Conservation (phyloP, 1,284 basidiomycete genomes). For the Pseudozyma hubeiensis region DNA sequence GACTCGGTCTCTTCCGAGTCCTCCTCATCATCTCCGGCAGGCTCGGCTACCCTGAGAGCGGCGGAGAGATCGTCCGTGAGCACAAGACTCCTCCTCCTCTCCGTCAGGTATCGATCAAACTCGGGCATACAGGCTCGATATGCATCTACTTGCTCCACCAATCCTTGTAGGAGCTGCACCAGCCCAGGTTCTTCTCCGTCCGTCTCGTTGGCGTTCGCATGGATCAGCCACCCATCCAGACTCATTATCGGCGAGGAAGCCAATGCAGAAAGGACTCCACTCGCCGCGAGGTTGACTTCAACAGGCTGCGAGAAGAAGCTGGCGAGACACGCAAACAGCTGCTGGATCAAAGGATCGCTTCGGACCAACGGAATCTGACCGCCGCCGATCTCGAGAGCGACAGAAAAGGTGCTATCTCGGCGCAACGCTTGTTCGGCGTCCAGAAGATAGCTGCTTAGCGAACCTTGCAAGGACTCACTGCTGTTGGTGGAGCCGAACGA, state of each 20-base stretch:
- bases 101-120: slow-evolving; percentile 85
- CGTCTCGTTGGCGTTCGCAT: slow-evolving; percentile 74
- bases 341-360: slow-evolving; percentile 80
- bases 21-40: slow-evolving; percentile 1
- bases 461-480: slow-evolving; percentile 26
- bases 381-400: slow-evolving; percentile 21
- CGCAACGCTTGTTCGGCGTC: slow-evolving; percentile 77
- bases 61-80: slow-evolving; percentile 94
- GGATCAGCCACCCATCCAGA: slow-evolving; percentile 82
- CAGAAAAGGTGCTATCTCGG: slow-evolving; percentile 51
- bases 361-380: slow-evolving; percentile 74
- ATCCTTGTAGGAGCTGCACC: slow-evolving; percentile 38
- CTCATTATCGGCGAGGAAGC: slow-evolving; percentile 86
- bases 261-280: slow-evolving; percentile 81
- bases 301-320: slow-evolving; percentile 86
- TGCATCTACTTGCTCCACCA: slow-evolving; percentile 74
- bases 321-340: slow-evolving; percentile 78
- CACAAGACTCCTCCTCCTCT: slow-evolving; percentile 87
- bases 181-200: slow-evolving; percentile 70
- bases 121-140: slow-evolving; percentile 80
- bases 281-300: slow-evolving; percentile 87
- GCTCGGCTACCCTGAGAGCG: slow-evolving; percentile 74
- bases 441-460: slow-evolving; percentile 74
- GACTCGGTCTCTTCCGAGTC: slow-evolving; percentile 1
- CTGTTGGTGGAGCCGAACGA: slow-evolving; percentile 14